Evolutionary conservation across 2,329 filamentous ascomycete genomes (phyloP), one percentile per base, ranked within the genome.

Genomic region (Diaporthe amygdali): DNA sequence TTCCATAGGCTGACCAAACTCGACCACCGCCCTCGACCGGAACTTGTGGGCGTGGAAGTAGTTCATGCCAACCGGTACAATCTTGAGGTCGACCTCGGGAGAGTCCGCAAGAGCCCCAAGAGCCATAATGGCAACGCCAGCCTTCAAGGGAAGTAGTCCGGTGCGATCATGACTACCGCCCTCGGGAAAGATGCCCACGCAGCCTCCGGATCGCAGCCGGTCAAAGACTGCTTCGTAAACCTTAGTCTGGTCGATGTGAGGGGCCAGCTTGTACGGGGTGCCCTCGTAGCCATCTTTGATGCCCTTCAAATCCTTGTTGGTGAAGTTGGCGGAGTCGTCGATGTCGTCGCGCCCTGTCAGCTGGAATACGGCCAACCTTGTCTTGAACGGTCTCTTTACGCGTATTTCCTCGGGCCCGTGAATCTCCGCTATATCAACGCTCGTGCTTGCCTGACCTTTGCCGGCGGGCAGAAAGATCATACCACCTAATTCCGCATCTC

Each of bases 11-110:
- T 90, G 92, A 10, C 96, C 96, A 77, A 98, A 99, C 79, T 99
- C 96, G 72, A 98, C 92, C 5, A 99, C 96, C 44, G 96, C 96
- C 79, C 96, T 90, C 74, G 96, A 98, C 55, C 96, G 93, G 83
- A 99, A 99, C 81, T 98, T 99, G 87, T 99, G 96, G 0, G 96
- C 94, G 82, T 98, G 96, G 84, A 99, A 99, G 83, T 99, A 99
- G 82, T 99, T 99, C 96, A 99, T 98, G 77, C 96, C 96, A 66
- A 96, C 95, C 4, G 96, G 96, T 30, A 99, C 94, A 76, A 99
- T 98, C 82, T 95, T 97, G 73, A 99, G 86, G 37, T 94, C 94
- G 78, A 94, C 97, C 74, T 96, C 88, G 3, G 95, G 95, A 73
- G 95, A 91, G 70, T 94, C 92, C 6, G 94, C 94, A 66, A 98